phyloP scores from a whole-genome alignment of 2,329 filamentous ascomycete species.

The Periconia macrospinosa region DNA sequence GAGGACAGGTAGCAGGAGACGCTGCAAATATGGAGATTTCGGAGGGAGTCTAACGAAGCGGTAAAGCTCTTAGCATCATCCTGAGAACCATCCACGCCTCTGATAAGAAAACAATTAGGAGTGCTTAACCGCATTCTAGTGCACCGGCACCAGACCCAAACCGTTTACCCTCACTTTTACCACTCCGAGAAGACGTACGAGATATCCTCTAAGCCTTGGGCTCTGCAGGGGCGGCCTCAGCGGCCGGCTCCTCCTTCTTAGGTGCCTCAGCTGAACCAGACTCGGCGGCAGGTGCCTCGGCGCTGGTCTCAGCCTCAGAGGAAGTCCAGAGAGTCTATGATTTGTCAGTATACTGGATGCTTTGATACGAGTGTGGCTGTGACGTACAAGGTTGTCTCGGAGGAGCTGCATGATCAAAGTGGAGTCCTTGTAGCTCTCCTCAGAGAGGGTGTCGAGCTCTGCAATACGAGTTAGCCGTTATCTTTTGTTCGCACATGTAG shows the following conservation, averaged over 20 bases:
- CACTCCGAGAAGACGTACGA: slow-evolving; percentile 25
- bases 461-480: slow-evolving; percentile 22
- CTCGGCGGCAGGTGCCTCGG: slow-evolving; percentile 57
- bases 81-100: slow-evolving; percentile 34
- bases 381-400: slow-evolving; percentile 83
- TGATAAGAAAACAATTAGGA: slow-evolving; percentile 27
- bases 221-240: slow-evolving; percentile 60
- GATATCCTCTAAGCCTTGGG: slow-evolving; percentile 56
- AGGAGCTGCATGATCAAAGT: slow-evolving; percentile 99
- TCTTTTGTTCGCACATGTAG: not conserved
- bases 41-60: slow-evolving; percentile 39
- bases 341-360: slow-evolving; percentile 25
- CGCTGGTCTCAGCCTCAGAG: slow-evolving; percentile 87
- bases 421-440: slow-evolving; percentile 99
- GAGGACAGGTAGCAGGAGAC: slow-evolving; percentile 5
- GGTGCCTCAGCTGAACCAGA: slow-evolving; percentile 57
- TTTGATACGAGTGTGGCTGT: too few relatives aligned
- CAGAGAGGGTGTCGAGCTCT: slow-evolving; percentile 95
- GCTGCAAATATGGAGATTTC: slow-evolving; percentile 41
- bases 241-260: slow-evolving; percentile 38
- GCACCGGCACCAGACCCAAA: slow-evolving; percentile 32
- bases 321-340: slow-evolving; percentile 96
- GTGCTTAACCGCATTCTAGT: slow-evolving; percentile 34
- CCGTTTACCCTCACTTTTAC: slow-evolving; percentile 38
- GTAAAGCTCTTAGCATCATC: slow-evolving; percentile 34